These are phyloP conservation scores for Bipolaris zeicola DNA, from an alignment of 2,329 filamentous ascomycete species.

Conservation along the genomic window DNA sequence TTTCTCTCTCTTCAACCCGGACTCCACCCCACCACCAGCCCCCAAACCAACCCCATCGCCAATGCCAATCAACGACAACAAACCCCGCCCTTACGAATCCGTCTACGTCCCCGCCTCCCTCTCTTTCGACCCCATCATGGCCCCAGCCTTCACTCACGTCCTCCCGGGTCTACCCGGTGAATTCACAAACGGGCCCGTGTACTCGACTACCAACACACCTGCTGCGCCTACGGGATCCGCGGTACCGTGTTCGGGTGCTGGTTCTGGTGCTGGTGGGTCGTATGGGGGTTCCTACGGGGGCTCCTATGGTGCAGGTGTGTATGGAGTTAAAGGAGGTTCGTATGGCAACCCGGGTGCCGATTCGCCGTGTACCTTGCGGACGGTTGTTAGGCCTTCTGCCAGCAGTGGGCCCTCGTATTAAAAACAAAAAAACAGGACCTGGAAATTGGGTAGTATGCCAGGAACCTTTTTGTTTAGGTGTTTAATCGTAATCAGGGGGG, in stretches of 20 bases:
- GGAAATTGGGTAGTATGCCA: too few relatives aligned
- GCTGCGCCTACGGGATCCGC: background rate
- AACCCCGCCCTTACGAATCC: slow-evolving; percentile 21
- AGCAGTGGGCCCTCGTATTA: background rate
- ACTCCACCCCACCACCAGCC: background rate
- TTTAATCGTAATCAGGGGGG: too few relatives aligned
- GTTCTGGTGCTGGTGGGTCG: background rate
- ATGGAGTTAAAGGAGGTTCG: background rate
- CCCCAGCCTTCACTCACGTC: slow-evolving; percentile 27
- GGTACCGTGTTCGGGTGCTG: background rate
- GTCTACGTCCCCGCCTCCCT: slow-evolving; percentile 19
- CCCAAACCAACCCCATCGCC: background rate
- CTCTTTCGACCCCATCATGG: slow-evolving; percentile 21
- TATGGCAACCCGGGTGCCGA: slow-evolving; percentile 11
- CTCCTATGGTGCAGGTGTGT: slow-evolving; percentile 6
- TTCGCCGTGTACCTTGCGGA: slow-evolving; percentile 32
- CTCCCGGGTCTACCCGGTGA: background rate
- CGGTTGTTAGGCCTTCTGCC: slow-evolving; percentile 29
- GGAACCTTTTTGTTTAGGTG: too few relatives aligned
- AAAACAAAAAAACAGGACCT: too few relatives aligned
- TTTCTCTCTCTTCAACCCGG: background rate
- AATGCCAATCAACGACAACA: slow-evolving; percentile 9
- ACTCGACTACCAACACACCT: background rate
- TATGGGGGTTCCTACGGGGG: slow-evolving; percentile 2
- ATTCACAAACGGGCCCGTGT: background rate